Evolutionary conservation across 495 filamentous ascomycete genomes (phyloP), one percentile per base, ranked within the genome.

Genomic region (Lasiosphaeris hirsuta): DNA sequence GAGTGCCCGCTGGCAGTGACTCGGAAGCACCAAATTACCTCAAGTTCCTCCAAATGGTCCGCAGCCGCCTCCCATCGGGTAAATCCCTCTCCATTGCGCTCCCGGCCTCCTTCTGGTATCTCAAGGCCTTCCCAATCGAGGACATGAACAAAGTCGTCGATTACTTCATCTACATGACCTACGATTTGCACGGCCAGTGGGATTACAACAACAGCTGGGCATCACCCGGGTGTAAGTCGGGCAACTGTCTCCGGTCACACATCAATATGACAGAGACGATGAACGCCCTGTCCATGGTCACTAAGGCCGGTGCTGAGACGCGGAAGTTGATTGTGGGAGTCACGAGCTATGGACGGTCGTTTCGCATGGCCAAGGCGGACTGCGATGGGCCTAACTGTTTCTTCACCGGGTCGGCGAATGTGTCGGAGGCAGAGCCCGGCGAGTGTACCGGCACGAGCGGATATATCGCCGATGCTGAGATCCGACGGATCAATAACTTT

Each of bases 251-350:
- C 5, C 63, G 73, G 14, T 69, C 63, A 10, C 74, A 79, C 44
- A 66, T 77, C 38, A 79, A 79, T 53, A 23, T 59, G 35, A 78
- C 76, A 4, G 76, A 79, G 61, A 78, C 73, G 0, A 42, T 54
- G 18, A 44, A 64, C 23, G 62, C 71, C 4, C 59, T 79, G 0
- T 42, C 68, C 11, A 78, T 79, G 74, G 37, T 80, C 10, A 80
- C 78, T 11, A 80, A 80, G 56, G 75, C 75, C 6, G 76, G 76
- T 14, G 74, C 78, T 1, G 66, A 65, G 0, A 43, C 68, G 0
- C 67, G 63, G 19, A 75, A 68, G 51, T 54, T 80, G 15, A 23
- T 70, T 6, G 69, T 75, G 7, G 70, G 76, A 1, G 57, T 69
- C 4, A 13, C 63, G 5, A 67, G 63, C 49, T 77, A 76, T 49